A percentile compares a stretch with the other conserved stretches of the same genome.
Conservation (phyloP, 305 asterid species). For the Fraxinus baroniana region DNA sequence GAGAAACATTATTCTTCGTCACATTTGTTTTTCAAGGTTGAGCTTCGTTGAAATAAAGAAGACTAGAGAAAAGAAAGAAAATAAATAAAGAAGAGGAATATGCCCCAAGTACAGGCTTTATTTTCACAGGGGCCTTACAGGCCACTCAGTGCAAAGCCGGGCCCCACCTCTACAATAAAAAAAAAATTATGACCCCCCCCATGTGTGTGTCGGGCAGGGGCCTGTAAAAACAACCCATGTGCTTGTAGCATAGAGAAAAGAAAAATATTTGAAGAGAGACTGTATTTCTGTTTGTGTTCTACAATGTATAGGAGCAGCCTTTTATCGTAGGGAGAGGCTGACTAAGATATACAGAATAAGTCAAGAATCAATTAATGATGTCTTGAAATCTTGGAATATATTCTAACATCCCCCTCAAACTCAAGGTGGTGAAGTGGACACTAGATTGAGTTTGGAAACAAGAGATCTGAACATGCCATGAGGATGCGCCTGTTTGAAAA, state of each 20-base stretch:
- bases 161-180: too few relatives aligned
- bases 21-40: not conserved
- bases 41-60: not conserved
- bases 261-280: not conserved
- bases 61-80: not conserved
- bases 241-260: not conserved
- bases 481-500: too few relatives aligned
- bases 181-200: too few relatives aligned
- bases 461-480: too few relatives aligned
- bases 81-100: not conserved
- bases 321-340: not conserved
- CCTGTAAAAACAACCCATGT: too few relatives aligned
- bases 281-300: not conserved
- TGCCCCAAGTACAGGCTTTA: too few relatives aligned
- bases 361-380: not conserved
- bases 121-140: too few relatives aligned
- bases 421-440: too few relatives aligned
- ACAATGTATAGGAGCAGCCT: not conserved
- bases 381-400: not conserved
- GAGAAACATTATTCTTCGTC: not conserved
- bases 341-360: not conserved
- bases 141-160: too few relatives aligned
- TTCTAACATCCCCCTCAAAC: not conserved
- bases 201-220: too few relatives aligned
- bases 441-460: too few relatives aligned